A percentile compares a stretch with the other conserved stretches of the same genome.
phyloP scores from a whole-genome alignment of 2,329 filamentous ascomycete genomes.

The Fusarium miscanthi region DNA sequence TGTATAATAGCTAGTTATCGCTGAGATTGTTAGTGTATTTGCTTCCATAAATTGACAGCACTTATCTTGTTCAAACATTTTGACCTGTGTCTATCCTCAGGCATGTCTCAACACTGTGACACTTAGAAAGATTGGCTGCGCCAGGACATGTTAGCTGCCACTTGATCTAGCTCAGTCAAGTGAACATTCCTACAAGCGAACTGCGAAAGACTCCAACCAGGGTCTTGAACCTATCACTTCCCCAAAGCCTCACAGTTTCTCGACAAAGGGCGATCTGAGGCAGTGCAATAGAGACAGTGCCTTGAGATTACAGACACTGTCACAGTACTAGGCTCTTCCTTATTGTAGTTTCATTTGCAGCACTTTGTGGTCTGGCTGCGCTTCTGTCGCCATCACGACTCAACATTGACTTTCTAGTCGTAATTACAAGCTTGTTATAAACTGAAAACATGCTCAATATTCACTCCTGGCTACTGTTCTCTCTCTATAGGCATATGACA shows the following conservation, averaged over 20 bases:
- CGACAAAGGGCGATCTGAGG: not conserved
- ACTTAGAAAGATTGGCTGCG: not conserved
- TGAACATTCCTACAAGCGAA: too few species aligned
- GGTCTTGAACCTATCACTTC: not conserved
- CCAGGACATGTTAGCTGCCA: not conserved
- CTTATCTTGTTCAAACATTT: not conserved
- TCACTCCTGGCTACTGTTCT: not conserved
- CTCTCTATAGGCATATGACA: not conserved
- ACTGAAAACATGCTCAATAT: too few species aligned
- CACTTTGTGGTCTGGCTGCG: too few species aligned
- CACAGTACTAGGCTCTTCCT: not conserved
- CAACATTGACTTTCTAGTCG: not conserved
- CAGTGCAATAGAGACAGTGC: not conserved
- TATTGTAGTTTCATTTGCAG: not conserved
- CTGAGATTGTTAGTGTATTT: not conserved
- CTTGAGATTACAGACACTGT: not conserved
- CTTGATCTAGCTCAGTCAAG: not conserved
- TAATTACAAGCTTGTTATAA: not conserved
- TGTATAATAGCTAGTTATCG: constrained; percentile 18
- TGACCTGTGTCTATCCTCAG: not conserved
- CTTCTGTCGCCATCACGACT: not conserved
- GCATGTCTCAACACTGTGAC: not conserved
- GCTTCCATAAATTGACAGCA: constrained; percentile 14
- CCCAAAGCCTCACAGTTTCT: not conserved
- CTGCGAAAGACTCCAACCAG: not conserved